These are phyloP conservation scores for Stephanodiscus minutulus DNA, from an alignment of 108 stramenopile genomes.

Conservation along the genomic window DNA sequence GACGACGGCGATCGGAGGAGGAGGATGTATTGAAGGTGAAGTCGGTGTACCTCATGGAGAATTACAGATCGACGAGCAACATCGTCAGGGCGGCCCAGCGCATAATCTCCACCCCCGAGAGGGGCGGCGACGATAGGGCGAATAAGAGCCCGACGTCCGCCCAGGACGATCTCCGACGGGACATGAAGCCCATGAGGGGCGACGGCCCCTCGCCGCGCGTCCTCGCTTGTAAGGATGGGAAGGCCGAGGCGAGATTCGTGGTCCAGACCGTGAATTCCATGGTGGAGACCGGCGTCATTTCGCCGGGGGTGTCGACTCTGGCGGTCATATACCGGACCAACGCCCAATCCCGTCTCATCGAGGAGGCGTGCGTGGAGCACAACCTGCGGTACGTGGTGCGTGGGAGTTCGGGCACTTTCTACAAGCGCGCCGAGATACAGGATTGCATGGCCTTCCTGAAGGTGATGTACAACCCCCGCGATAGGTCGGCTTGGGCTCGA, in stretches of 20 bases:
- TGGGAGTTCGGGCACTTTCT: slow-evolving; percentile 75
- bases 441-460: slow-evolving; percentile 80
- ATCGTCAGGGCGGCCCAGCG: slow-evolving; percentile 84
- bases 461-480: slow-evolving; percentile 72
- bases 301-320: slow-evolving; percentile 50
- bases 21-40: slow-evolving; percentile 47
- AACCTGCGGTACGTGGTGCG: slow-evolving; percentile 77
- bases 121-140: background rate
- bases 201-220: slow-evolving; percentile 69
- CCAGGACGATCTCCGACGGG: slow-evolving; percentile 54
- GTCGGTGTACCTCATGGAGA: slow-evolving; percentile 81
- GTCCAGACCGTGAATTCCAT: slow-evolving; percentile 64
- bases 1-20: no score
- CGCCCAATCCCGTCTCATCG: slow-evolving; percentile 86
- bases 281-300: slow-evolving; percentile 50
- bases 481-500: slow-evolving; percentile 68
- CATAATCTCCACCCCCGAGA: slow-evolving; percentile 59
- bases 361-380: slow-evolving; percentile 84
- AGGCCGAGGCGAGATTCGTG: slow-evolving; percentile 76
- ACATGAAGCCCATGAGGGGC: slow-evolving; percentile 82
- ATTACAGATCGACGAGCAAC: slow-evolving; percentile 80
- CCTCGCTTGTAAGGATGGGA: slow-evolving; percentile 68
- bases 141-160: slow-evolving; percentile 9
- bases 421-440: slow-evolving; percentile 78
- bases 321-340: slow-evolving; percentile 91